Conservation (phyloP, 1,284 basidiomycete species). For the Microbotryum saponariae region DNA sequence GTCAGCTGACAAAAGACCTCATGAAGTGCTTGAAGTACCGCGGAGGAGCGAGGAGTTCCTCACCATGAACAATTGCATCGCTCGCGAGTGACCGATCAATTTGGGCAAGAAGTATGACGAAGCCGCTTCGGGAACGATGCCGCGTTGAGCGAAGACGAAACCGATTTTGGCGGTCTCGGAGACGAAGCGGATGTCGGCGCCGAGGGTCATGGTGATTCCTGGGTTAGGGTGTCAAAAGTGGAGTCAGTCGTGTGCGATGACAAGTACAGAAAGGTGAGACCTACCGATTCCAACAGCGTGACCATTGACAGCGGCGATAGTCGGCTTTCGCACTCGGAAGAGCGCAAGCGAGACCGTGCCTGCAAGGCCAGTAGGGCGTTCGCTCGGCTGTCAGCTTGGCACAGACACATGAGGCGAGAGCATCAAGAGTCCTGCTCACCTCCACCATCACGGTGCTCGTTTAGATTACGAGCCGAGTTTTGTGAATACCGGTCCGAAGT, state of each 20-base stretch:
- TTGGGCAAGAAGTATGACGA: conserved; percentile 13
- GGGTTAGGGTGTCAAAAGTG: not conserved
- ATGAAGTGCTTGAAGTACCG: not conserved
- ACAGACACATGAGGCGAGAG: not conserved
- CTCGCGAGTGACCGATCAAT: conserved; percentile 12
- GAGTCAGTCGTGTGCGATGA: not conserved
- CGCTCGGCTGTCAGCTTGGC: not conserved
- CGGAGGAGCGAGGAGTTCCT: not conserved
- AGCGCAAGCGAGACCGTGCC: conserved; percentile 4
- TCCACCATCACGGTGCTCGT: not conserved
- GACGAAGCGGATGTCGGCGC: conserved; percentile 9
- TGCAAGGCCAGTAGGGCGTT: conserved; percentile 1
- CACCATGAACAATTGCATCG: conserved; percentile 18
- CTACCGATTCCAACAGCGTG: conserved; percentile 16
- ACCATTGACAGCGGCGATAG: conserved; percentile 16
- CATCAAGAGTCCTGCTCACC: too few species aligned
- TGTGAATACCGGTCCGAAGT: not conserved
- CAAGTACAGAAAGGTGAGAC: not conserved
- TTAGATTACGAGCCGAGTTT: not conserved
- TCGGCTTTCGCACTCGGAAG: conserved; percentile 6
- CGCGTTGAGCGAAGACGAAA: conserved; percentile 16
- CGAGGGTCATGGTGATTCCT: conserved; percentile 18
- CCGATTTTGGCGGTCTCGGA: conserved; percentile 14
- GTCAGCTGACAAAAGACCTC: not conserved
- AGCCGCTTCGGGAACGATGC: conserved; percentile 14